A percentile compares a stretch with the other conserved stretches of the same genome.
Evolutionary conservation across 2,329 filamentous ascomycete genomes (phyloP).

Genomic region (Ramularia endophylla): DNA sequence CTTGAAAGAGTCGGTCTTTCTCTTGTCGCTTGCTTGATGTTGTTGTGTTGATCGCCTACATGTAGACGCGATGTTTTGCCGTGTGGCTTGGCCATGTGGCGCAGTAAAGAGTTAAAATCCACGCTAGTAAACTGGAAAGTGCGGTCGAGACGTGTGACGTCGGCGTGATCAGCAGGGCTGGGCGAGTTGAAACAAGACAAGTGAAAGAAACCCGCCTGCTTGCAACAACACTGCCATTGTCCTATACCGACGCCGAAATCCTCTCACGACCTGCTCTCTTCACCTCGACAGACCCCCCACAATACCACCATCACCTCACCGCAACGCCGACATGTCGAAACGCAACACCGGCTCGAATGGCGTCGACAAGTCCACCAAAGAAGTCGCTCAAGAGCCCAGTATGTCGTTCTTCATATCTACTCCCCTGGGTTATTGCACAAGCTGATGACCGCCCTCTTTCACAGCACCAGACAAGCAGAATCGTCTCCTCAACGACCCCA

Average conservation of each 20-base stretch:
- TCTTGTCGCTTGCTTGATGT: background rate
- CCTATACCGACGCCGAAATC: too few species aligned
- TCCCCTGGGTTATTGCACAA: background rate
- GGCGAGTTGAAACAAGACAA: too few species aligned
- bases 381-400: slow-evolving; percentile 39
- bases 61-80: background rate
- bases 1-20: too few species aligned
- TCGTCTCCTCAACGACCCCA: slow-evolving; percentile 57
- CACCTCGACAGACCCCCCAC: background rate
- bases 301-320: slow-evolving; percentile 1
- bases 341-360: slow-evolving; percentile 51
- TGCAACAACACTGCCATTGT: too few species aligned
- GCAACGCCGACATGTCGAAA: slow-evolving; percentile 53
- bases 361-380: slow-evolving; percentile 39
- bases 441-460: slow-evolving; percentile 4
- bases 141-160: too few species aligned
- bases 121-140: too few species aligned
- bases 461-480: slow-evolving; percentile 70
- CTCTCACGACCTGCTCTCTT: background rate
- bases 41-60: background rate
- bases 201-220: too few species aligned
- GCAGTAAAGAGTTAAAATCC: too few species aligned
- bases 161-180: too few species aligned
- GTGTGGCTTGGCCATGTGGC: too few species aligned
- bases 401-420: slow-evolving; percentile 19